phyloP scores from a whole-genome alignment of 2,329 filamentous ascomycete species.

The Ophiostoma ulmi region DNA sequence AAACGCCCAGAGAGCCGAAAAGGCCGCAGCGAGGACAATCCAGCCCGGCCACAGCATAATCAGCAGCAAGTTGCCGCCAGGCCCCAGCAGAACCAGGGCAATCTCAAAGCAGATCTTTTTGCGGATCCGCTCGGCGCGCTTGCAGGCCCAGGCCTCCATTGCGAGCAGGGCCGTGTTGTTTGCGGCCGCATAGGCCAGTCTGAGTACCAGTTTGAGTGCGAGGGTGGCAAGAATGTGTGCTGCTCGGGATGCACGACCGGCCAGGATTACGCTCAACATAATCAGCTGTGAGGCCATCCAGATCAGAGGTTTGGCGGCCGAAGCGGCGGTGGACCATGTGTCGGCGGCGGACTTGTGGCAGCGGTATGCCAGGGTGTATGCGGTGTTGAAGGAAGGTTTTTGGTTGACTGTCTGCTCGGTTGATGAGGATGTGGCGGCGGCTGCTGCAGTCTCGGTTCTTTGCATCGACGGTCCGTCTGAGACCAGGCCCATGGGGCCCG shows the following conservation, averaged over 20 bases:
- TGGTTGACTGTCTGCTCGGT: neutral
- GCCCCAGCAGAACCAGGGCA: slow-evolving; percentile 47
- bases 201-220: neutral
- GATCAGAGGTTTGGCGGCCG: neutral
- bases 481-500: slow-evolving; percentile 15
- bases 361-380: slow-evolving; percentile 9
- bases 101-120: slow-evolving; percentile 42
- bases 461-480: neutral
- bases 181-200: neutral
- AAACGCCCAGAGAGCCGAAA: slow-evolving; percentile 38
- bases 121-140: slow-evolving; percentile 24
- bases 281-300: neutral
- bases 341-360: neutral
- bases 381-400: neutral
- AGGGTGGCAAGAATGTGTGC: neutral
- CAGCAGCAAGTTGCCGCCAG: slow-evolving; percentile 46
- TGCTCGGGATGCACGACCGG: neutral
- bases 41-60: slow-evolving; percentile 56
- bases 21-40: slow-evolving; percentile 42
- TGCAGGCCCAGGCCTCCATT: slow-evolving; percentile 17
- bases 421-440: neutral
- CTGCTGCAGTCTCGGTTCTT: neutral
- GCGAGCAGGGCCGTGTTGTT: slow-evolving; percentile 13
- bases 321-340: neutral
- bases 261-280: neutral